Percentiles rank a stretch among this genome's conserved stretches.
Evolutionary conservation across 164 flowering plant genomes (phyloP).

Genomic region (Buxus sempervirens): DNA sequence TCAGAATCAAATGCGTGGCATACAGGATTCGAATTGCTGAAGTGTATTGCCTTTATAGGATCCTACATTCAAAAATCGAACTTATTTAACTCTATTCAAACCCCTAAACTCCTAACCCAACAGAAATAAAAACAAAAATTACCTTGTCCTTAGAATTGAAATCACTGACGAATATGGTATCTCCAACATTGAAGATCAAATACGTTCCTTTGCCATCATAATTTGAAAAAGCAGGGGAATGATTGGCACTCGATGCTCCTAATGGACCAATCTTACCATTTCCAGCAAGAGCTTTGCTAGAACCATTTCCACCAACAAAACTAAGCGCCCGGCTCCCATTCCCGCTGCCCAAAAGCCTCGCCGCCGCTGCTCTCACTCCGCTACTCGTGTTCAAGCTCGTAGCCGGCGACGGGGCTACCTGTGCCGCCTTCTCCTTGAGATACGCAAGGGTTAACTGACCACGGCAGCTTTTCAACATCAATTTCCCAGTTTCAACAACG

Average conservation of each 20-base stretch:
- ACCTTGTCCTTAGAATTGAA: conserved; percentile 93
- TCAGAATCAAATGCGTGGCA: conserved; percentile 97
- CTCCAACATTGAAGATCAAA: conserved; percentile 88
- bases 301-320: conserved; percentile 89
- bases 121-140: conserved; percentile 7
- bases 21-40: conserved; percentile 84
- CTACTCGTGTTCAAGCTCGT: conserved; percentile 54
- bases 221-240: conserved; percentile 40
- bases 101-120: background rate
- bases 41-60: conserved; percentile 87
- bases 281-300: conserved; percentile 53
- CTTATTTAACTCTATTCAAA: background rate
- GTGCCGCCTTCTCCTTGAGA: conserved; percentile 79
- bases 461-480: background rate
- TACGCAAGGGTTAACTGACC: conserved; percentile 75
- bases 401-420: conserved; percentile 43
- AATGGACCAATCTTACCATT: conserved; percentile 51
- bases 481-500: background rate
- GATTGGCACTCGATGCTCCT: conserved; percentile 50
- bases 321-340: conserved; percentile 88
- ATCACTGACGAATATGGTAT: conserved; percentile 76
- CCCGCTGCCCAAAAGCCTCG: conserved; percentile 68
- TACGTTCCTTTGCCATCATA: conserved; percentile 94
- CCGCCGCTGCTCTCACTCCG: conserved; percentile 83
- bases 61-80: conserved; percentile 50